phyloP scores from a whole-genome alignment of 1,284 basidiomycete species.

The Microbotryomycetes sp. region DNA sequence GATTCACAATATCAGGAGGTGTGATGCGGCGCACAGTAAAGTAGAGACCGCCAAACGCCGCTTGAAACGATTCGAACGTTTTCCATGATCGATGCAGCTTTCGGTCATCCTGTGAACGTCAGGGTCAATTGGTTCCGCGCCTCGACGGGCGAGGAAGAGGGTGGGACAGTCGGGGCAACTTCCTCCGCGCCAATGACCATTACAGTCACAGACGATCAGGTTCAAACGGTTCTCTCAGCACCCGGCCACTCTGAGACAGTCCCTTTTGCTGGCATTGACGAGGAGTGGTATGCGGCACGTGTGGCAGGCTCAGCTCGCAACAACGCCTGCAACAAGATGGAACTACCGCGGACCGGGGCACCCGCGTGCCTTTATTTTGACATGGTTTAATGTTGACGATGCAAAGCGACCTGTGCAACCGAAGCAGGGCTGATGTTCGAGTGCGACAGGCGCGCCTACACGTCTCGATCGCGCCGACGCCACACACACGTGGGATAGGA shows the following conservation, averaged over 20 bases:
- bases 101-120: conserved; percentile 42
- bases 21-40: conserved; percentile 50
- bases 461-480: too few species aligned
- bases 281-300: not conserved
- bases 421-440: too few species aligned
- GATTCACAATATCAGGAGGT: conserved; percentile 62
- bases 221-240: not conserved
- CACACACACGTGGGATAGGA: too few species aligned
- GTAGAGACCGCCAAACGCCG: conserved; percentile 75
- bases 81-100: conserved; percentile 73
- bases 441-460: too few species aligned
- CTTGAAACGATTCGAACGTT: conserved; percentile 68
- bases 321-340: too few species aligned
- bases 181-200: not conserved
- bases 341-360: not conserved
- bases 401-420: too few species aligned
- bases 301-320: too few species aligned
- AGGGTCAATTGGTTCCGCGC: not conserved
- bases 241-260: not conserved
- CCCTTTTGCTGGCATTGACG: not conserved
- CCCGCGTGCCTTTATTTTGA: not conserved
- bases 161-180: not conserved
- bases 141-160: conserved; percentile 1
- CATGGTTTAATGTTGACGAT: too few species aligned
- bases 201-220: not conserved